phyloP scores from a whole-genome alignment of 2,329 filamentous ascomycete genomes.

The Onygenales sp. region DNA sequence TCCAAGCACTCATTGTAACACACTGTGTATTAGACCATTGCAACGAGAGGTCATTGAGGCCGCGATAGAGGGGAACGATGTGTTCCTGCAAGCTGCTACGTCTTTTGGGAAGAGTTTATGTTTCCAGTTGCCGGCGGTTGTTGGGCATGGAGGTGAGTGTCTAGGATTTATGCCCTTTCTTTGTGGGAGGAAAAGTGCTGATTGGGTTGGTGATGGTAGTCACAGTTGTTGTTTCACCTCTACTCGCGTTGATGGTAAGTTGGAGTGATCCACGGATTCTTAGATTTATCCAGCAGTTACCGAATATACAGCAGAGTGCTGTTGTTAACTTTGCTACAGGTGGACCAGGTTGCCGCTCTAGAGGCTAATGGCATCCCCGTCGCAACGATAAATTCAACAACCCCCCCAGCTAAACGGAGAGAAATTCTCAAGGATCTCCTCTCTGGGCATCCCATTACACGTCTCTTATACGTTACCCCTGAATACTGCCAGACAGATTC shows the following conservation, averaged over 20 bases:
- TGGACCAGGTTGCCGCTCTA: slow-evolving; percentile 83
- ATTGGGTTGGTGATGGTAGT: slow-evolving; percentile 41
- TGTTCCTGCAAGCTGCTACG: slow-evolving; percentile 73
- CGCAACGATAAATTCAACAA: slow-evolving; percentile 79
- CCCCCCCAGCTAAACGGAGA: slow-evolving; percentile 53
- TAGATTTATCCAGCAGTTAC: slow-evolving; percentile 73
- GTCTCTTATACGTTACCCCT: slow-evolving; percentile 86
- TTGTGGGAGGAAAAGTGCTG: background rate
- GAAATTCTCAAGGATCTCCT: slow-evolving; percentile 71
- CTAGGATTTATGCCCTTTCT: background rate
- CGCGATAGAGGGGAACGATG: slow-evolving; percentile 73
- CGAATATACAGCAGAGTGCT: slow-evolving; percentile 61
- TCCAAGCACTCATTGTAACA: background rate
- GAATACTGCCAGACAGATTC: slow-evolving; percentile 70
- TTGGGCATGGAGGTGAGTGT: slow-evolving; percentile 69
- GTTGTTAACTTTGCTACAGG: slow-evolving; percentile 42
- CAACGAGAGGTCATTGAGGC: slow-evolving; percentile 83
- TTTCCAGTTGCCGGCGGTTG: slow-evolving; percentile 86
- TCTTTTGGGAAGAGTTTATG: slow-evolving; percentile 90
- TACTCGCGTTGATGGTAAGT: slow-evolving; percentile 76
- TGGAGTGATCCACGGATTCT: slow-evolving; percentile 57
- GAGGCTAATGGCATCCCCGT: slow-evolving; percentile 66
- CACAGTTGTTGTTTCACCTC: slow-evolving; percentile 80
- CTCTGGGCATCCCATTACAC: slow-evolving; percentile 73
- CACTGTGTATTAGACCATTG: slow-evolving; percentile 50